Conservation (phyloP, 352 stramenopile genomes). For the Blastocystis sp. region DNA sequence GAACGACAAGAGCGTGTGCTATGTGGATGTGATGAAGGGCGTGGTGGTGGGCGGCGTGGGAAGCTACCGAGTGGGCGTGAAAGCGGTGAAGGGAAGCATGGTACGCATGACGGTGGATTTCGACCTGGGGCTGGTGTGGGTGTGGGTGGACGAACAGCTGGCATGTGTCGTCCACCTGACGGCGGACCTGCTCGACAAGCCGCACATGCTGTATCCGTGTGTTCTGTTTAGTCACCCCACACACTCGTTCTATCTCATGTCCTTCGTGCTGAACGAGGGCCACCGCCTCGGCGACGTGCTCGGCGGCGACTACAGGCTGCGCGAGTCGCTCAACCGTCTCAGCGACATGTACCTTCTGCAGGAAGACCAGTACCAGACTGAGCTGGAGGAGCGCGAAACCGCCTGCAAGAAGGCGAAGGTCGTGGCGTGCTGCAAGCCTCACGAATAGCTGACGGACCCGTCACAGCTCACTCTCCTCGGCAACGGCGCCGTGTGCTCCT, state of each 20-base stretch:
- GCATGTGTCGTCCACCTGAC: not conserved
- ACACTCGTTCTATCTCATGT: not conserved
- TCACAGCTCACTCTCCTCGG: not conserved
- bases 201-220: conserved; percentile 14
- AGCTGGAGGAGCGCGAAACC: not conserved
- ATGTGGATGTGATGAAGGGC: conserved; percentile 2
- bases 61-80: not conserved
- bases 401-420: not conserved
- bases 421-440: not conserved
- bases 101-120: conserved; percentile 26
- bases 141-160: not conserved
- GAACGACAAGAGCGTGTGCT: conserved; percentile 1
- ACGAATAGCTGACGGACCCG: not conserved
- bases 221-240: conserved; percentile 4
- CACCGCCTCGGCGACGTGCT: not conserved
- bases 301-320: conserved; percentile 1
- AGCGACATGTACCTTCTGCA: not conserved
- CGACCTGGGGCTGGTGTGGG: not conserved
- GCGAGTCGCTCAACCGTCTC: not conserved
- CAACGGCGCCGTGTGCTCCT: conserved; percentile 31
- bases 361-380: not conserved
- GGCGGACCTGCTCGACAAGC: not conserved
- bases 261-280: not conserved
- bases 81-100: not conserved
- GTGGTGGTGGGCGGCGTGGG: not conserved